These are phyloP conservation scores for Phytophthora sp. DNA, from an alignment of 352 stramenopile species.

Conservation along the genomic window DNA sequence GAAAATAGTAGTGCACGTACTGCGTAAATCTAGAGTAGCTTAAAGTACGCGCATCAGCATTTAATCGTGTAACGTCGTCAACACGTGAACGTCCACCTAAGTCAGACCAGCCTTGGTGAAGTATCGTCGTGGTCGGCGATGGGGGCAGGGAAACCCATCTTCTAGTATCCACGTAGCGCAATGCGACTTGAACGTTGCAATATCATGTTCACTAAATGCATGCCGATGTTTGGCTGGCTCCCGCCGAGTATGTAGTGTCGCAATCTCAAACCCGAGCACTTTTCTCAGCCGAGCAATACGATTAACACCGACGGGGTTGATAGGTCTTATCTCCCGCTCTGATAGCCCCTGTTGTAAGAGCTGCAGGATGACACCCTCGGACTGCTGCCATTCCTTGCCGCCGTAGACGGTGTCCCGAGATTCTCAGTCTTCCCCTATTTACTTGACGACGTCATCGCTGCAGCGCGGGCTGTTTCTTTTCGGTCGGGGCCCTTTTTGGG, in stretches of 20 bases:
- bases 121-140: too few relatives aligned
- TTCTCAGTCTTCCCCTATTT: background rate
- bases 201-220: background rate
- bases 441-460: background rate
- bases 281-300: constrained; percentile 2
- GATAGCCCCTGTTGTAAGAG: constrained; percentile 8
- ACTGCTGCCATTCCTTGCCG: constrained; percentile 11
- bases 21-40: constrained; percentile 4
- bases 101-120: too few relatives aligned
- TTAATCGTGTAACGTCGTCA: too few relatives aligned
- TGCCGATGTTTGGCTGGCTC: background rate
- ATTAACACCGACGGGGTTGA: constrained; percentile 5
- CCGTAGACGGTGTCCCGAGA: constrained; percentile 1
- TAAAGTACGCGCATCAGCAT: background rate
- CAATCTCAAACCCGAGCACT: background rate
- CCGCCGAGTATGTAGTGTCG: background rate
- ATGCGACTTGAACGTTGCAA: too few relatives aligned
- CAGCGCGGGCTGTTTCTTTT: too few relatives aligned
- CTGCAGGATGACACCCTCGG: constrained; percentile 1
- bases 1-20: background rate
- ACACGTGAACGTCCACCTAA: too few relatives aligned
- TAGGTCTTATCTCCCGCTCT: constrained; percentile 8
- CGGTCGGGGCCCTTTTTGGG: too few relatives aligned
- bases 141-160: too few relatives aligned
- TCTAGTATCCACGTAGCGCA: too few relatives aligned